A percentile compares a stretch with the other conserved stretches of the same genome.
These are phyloP conservation scores for Vickermania ingenoplastis DNA, from an alignment of 208 protist species.

Conservation along the genomic window DNA sequence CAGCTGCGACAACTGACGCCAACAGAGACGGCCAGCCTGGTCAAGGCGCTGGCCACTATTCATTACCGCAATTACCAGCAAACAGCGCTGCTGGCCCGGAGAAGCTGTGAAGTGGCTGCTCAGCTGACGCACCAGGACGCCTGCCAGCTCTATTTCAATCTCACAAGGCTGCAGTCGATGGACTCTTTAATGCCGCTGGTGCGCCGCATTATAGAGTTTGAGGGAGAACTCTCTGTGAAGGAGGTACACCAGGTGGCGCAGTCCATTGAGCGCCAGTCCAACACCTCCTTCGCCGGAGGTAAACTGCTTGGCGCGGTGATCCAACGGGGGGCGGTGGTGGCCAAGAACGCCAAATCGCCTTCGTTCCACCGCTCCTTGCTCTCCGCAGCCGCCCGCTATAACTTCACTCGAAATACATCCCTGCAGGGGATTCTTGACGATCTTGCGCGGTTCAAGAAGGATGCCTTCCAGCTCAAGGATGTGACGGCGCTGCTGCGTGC, in stretches of 20 bases:
- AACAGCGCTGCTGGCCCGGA: slow-evolving; percentile 48
- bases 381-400: slow-evolving; percentile 50
- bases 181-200: slow-evolving; percentile 74
- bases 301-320: slow-evolving; percentile 34
- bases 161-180: slow-evolving; percentile 55
- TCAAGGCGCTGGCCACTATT: slow-evolving; percentile 40
- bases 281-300: slow-evolving; percentile 45
- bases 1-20: slow-evolving; percentile 45
- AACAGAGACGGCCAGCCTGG: slow-evolving; percentile 27
- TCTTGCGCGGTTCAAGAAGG: slow-evolving; percentile 4
- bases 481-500: slow-evolving; percentile 44
- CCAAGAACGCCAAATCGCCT: slow-evolving; percentile 20
- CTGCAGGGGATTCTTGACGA: slow-evolving; percentile 26
- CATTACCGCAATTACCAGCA: slow-evolving; percentile 67
- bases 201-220: slow-evolving; percentile 36
- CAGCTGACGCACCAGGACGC: slow-evolving; percentile 30
- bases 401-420: slow-evolving; percentile 17
- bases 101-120: slow-evolving; percentile 63
- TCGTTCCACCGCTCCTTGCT: slow-evolving; percentile 61
- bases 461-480: slow-evolving; percentile 25
- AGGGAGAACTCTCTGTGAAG: slow-evolving; percentile 24
- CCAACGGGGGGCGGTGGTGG: slow-evolving; percentile 20
- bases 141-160: slow-evolving; percentile 63
- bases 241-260: slow-evolving; percentile 48
- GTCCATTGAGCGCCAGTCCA: slow-evolving; percentile 49